Evolutionary conservation across 1,284 basidiomycete genomes (phyloP), one percentile per base, ranked within the genome.

Genomic region (Pseudozyma tsukubaensis): DNA sequence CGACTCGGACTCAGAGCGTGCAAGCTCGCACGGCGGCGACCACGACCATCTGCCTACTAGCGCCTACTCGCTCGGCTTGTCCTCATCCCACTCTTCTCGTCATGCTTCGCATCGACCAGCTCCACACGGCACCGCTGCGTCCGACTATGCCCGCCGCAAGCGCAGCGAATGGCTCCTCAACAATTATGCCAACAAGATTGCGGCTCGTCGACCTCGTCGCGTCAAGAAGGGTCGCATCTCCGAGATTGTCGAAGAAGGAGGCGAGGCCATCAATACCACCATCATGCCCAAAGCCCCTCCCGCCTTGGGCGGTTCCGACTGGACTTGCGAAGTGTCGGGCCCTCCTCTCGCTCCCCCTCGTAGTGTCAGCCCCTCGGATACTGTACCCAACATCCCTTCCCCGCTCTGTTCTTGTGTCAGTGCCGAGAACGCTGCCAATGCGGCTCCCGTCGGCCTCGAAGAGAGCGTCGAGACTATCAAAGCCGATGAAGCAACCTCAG

Each of bases 221-320:
- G 58, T 65, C 57, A 67, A 65, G 34, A 82, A 81, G 53, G 80
- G 82, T 1, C 77, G 82, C 32, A 72, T 83, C 43, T 63, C 72
- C 29, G 81, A 83, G 58, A 62, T 83, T 32, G 65, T 80, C 24
- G 80, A 78, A 29, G 77, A 82, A 49, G 77, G 76, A 44, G 72
- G 69, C 50, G 79, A 73, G 10, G 59, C 58, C 59, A 70, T 76
- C 59, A 57, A 70, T 40, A 72, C 63, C 39, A 75, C 75, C 47
- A 62, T 74, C 50, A 74, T 77, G 75, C 71, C 75, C 42, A 67
- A 66, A 43, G 40, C 66, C 0, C 44, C 70, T 12, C 54, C 40
- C 16, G 59, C 73, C 14, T 52, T 45, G 1, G 55, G 52, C 9
- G 18, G 58, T 7, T 64, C 62, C 10, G 78, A 77, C 3, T 77